Percentiles rank a stretch among this genome's conserved stretches.
Conservation (phyloP, 345 rosid species). For the Hibiscus trionum region DNA sequence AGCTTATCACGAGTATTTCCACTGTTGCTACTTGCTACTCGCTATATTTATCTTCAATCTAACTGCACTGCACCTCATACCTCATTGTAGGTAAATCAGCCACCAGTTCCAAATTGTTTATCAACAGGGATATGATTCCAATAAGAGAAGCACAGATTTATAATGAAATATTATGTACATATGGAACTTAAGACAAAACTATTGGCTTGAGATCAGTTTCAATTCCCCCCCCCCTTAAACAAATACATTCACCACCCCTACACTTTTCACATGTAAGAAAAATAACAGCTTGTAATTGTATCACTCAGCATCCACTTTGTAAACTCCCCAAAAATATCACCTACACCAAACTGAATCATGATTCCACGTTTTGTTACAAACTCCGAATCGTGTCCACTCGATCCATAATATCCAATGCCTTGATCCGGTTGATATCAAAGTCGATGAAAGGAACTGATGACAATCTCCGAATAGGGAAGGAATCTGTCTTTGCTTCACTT, state of each 20-base stretch:
- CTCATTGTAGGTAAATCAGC: too few species aligned
- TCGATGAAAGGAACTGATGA: slow-evolving; percentile 59
- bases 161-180: slow-evolving; percentile 14
- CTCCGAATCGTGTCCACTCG: slow-evolving; percentile 71
- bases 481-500: slow-evolving; percentile 44
- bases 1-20: too few species aligned
- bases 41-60: too few species aligned
- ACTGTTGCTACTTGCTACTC: too few species aligned
- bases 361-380: slow-evolving; percentile 19
- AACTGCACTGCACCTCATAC: too few species aligned
- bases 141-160: background rate
- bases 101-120: too few species aligned
- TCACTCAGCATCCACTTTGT: background rate
- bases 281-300: background rate
- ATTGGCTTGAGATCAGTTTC: slow-evolving; percentile 6
- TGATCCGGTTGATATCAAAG: slow-evolving; percentile 69
- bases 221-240: slow-evolving; percentile 12
- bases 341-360: background rate
- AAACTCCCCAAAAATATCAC: background rate
- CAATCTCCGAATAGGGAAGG: slow-evolving; percentile 57
- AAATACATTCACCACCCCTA: background rate
- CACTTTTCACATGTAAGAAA: slow-evolving; percentile 11
- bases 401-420: slow-evolving; percentile 81
- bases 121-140: background rate
- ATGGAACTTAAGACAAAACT: slow-evolving; percentile 10